Evolutionary conservation across 495 filamentous ascomycete genomes (phyloP), one percentile per base, ranked within the genome.

Genomic region (Penicillium crystallinum): DNA sequence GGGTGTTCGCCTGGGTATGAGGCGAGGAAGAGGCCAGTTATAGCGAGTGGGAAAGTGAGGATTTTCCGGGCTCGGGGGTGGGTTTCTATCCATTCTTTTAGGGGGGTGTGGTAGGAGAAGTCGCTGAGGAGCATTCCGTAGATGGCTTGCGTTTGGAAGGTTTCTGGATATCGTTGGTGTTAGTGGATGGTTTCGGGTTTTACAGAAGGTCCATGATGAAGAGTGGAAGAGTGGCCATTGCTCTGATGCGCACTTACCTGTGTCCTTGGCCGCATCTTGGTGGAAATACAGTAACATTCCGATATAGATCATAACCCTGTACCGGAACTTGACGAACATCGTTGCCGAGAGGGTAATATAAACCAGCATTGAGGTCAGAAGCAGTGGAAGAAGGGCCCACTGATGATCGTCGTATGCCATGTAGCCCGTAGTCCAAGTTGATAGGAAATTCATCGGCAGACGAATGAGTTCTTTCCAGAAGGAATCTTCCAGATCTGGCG

Each of bases 321-420:
- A 83, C 34, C 73, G 70, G 33, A 79, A 77, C 48, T 73, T 76
- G 57, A 82, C 68, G 55, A 81, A 82, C 63, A 79, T 71, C 0
- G 81, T 84, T 4, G 81, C 82, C 9, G 79, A 59, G 8, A 84
- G 66, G 37, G 80, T 67, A 6, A 77, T 68, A 52, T 84, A 88
- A 4, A 86, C 75, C 54, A 81, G 57, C 78, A 86, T 83, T 11
- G 79, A 81, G 1, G 81, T 78, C 59, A 77, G 72, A 14, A 88
- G 65, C 40, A 88, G 59, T 1, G 81, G 83, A 25, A 83, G 62
- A 34, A 88, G 61, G 4, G 84, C 83, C 84, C 84, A 88, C 57
- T 86, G 82, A 38, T 86, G 81, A 21, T 77, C 78, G 61, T 86
- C 84, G 54, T 85, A 88, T 9, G 69, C 66, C 65, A 82, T 84